These are phyloP conservation scores for Candida xiaguanensis DNA, from an alignment of 805 yeast species.

Conservation along the genomic window DNA sequence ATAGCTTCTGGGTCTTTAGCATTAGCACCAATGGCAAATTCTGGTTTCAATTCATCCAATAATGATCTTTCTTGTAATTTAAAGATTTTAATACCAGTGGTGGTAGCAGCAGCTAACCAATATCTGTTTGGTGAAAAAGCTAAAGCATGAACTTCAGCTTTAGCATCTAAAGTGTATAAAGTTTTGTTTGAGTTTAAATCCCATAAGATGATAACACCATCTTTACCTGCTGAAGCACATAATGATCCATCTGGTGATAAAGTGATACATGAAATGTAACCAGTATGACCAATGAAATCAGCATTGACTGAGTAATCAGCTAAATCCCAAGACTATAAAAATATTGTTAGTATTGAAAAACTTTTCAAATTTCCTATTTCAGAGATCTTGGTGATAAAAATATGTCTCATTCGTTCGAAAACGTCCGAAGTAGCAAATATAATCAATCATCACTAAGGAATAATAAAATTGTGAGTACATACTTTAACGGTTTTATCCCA, in stretches of 20 bases:
- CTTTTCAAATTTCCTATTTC: constrained; percentile 34
- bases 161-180: constrained; percentile 90
- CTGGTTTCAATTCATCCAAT: constrained; percentile 98
- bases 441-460: constrained; percentile 13
- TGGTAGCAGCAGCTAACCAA: constrained; percentile 99
- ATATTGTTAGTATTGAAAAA: constrained; percentile 13
- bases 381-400: constrained; percentile 97
- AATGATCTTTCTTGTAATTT: constrained; percentile 91
- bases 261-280: constrained; percentile 95
- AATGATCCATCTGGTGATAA: constrained; percentile 99
- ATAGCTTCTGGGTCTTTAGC: constrained; percentile 98
- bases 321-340: constrained; percentile 88
- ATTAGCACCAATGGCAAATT: constrained; percentile 81
- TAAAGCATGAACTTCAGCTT: constrained; percentile 96
- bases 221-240: constrained; percentile 99
- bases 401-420: constrained; percentile 90
- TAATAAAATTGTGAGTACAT: constrained; percentile 43
- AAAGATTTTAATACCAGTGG: constrained; percentile 96
- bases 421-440: constrained; percentile 99
- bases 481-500: constrained; percentile 99
- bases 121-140: constrained; percentile 99
- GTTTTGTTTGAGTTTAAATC: constrained; percentile 82
- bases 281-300: constrained; percentile 99
- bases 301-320: constrained; percentile 80
- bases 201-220: constrained; percentile 98